These are phyloP conservation scores for Epichloe amarillans DNA, from an alignment of 2,329 filamentous ascomycete genomes.

Conservation along the genomic window DNA sequence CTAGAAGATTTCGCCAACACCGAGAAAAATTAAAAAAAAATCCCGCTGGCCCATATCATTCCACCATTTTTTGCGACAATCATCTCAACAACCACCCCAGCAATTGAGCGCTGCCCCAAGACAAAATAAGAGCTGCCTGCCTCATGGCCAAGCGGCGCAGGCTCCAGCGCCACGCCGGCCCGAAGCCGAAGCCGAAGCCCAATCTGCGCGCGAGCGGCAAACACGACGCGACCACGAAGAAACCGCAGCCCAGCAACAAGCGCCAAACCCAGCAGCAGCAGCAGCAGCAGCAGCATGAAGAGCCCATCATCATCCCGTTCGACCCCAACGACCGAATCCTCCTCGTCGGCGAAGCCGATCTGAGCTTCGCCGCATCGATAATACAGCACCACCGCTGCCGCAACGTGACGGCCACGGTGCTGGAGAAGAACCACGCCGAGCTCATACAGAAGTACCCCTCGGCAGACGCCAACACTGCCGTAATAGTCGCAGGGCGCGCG, in stretches of 20 bases:
- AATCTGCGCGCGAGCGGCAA: not conserved
- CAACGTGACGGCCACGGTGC: constrained; percentile 55
- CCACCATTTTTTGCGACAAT: too few relatives aligned
- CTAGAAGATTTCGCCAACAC: not conserved
- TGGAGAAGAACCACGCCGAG: constrained; percentile 42
- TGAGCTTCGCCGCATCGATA: constrained; percentile 61
- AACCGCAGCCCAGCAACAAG: constrained; percentile 2
- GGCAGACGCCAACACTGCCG: constrained; percentile 42
- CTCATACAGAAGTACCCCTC: constrained; percentile 66
- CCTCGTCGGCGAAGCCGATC: constrained; percentile 67
- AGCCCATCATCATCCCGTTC: constrained; percentile 54
- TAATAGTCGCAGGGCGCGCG: constrained; percentile 22
- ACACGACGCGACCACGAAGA: constrained; percentile 5
- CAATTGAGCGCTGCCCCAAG: too few relatives aligned
- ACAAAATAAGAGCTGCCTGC: too few relatives aligned
- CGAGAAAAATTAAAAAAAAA: too few relatives aligned
- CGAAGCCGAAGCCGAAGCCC: constrained; percentile 8
- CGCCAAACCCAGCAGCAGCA: constrained; percentile 13
- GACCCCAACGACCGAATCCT: constrained; percentile 53
- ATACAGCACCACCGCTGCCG: constrained; percentile 51
- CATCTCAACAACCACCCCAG: too few relatives aligned
- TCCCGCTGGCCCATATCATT: too few relatives aligned
- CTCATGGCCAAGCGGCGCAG: constrained; percentile 10
- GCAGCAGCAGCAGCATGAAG: constrained; percentile 14
- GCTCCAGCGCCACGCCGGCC: constrained; percentile 7